Conservation (phyloP, 2,329 filamentous ascomycete species). For the Stachybotrys echinatus region DNA sequence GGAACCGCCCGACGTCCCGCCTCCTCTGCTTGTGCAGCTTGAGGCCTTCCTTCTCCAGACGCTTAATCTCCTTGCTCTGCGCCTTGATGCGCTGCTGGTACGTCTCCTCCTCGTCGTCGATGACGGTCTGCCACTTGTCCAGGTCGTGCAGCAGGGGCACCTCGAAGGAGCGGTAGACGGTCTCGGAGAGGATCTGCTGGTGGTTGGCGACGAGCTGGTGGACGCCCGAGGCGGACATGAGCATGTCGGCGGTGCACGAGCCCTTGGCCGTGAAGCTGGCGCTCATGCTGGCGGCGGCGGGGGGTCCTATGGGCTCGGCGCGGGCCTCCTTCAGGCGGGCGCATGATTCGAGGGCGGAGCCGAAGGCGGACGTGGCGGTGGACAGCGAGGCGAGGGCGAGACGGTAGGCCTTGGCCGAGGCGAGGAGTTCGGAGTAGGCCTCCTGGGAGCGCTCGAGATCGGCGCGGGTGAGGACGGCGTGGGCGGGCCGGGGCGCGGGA, state of each 20-base stretch:
- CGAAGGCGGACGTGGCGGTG: slow-evolving; percentile 57
- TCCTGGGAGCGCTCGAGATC: slow-evolving; percentile 59
- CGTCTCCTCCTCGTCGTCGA: slow-evolving; percentile 59
- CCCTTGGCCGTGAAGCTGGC: slow-evolving; percentile 43
- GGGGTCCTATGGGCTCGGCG: slow-evolving; percentile 47
- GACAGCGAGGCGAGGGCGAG: slow-evolving; percentile 56
- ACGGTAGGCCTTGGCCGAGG: slow-evolving; percentile 59
- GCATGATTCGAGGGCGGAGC: slow-evolving; percentile 60
- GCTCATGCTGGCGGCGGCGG: slow-evolving; percentile 30
- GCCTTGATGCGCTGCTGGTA: slow-evolving; percentile 51
- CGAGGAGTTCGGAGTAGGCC: slow-evolving; percentile 57
- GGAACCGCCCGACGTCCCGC: slow-evolving; percentile 56
- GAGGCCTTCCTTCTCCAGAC: slow-evolving; percentile 59
- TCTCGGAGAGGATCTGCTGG: slow-evolving; percentile 64
- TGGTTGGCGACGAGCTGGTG: slow-evolving; percentile 66
- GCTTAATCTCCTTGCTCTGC: slow-evolving; percentile 56
- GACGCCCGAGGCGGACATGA: slow-evolving; percentile 58
- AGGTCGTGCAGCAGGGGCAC: slow-evolving; percentile 65
- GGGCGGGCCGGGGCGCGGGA: slow-evolving; percentile 51
- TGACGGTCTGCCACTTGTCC: slow-evolving; percentile 57
- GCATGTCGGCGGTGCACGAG: slow-evolving; percentile 56
- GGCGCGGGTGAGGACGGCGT: slow-evolving; percentile 56
- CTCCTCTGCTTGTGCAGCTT: slow-evolving; percentile 56
- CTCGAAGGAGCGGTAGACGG: slow-evolving; percentile 63
- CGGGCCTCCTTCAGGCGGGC: slow-evolving; percentile 64